Base-by-base conservation (phyloP, 345 rosid species). In the Eucalyptus pumila region DNA sequence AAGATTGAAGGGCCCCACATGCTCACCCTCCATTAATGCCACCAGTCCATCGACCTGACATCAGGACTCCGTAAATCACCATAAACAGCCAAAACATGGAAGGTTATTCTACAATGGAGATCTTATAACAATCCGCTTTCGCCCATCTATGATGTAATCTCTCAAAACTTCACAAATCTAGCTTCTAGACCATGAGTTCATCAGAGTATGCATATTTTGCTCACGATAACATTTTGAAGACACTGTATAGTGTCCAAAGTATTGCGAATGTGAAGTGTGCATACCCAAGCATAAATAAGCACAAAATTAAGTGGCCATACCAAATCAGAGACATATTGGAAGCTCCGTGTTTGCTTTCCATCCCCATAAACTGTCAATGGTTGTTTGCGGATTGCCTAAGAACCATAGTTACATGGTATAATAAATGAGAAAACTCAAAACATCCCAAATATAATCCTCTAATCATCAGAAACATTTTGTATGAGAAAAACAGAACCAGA, bases 331-430 rank as follows among this genome's bases (percentile, higher is more conserved):
- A 98, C 99, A 92, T 94, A 98, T 88, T 98, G 99, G 93, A 98
- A 98, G 97, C 99, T 98, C 89, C 99, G 94, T 37, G 99, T 98
- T 92, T 98, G 99, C 92, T 98, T 97, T 91, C 99, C 99, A 92
- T 98, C 99, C 76, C 99, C 99, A 93, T 97, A 97, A 65, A 97
- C 98, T 85, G 99, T 95, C 96, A 97, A 91, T 45, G 99, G 99
- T 83, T 93, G 98, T 93, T 97, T 97, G 88, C 99, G 95, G 89
- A 96, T 95, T 87, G 95, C 93, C 98, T 96, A 92, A 81, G 87
- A 62, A 54, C 86, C 54, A 89, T 81, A 86, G 86, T 48, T 72
- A 86, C 44, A 42, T 47, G 80, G 85, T 50, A 44, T 89, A 76
- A 34, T 86, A 42, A 89, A 12, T 67, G 14, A 23, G 37, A 32